These are phyloP conservation scores for Colletotrichum euphorbiae DNA, from an alignment of 2,329 filamentous ascomycete genomes.

Conservation along the genomic window DNA sequence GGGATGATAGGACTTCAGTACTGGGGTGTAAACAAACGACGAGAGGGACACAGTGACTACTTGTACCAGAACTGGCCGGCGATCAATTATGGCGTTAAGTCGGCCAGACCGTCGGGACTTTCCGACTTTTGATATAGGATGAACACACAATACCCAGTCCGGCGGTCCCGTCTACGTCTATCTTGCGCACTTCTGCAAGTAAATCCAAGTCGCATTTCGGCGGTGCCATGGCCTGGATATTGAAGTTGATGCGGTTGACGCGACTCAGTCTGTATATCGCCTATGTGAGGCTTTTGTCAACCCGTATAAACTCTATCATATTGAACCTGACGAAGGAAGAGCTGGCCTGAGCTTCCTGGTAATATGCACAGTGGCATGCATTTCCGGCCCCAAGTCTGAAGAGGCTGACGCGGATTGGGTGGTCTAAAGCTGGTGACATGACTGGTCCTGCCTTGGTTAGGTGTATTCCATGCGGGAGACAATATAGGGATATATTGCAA, in stretches of 20 bases:
- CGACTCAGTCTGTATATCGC: slow-evolving; percentile 14
- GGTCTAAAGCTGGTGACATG: not conserved
- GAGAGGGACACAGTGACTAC: slow-evolving; percentile 2
- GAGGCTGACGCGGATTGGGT: not conserved
- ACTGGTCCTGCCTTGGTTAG: not conserved
- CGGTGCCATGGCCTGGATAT: not conserved
- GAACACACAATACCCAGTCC: not conserved
- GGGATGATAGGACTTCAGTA: not conserved
- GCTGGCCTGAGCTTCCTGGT: not conserved
- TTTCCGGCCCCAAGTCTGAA: not conserved
- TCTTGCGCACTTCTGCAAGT: not conserved
- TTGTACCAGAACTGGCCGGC: not conserved
- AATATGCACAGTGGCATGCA: not conserved
- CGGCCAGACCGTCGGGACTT: no score
- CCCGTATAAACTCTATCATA: slow-evolving; percentile 10
- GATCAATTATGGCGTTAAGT: not conserved
- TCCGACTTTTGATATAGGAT: not conserved
- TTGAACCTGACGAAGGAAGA: not conserved
- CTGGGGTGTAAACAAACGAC: not conserved
- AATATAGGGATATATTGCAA: not conserved
- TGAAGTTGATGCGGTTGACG: not conserved
- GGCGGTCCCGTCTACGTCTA: not conserved
- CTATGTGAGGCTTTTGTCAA: not conserved
- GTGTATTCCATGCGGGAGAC: not conserved
- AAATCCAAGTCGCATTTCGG: not conserved